These are phyloP conservation scores for Sanghuangporus weigelae DNA, from an alignment of 1,284 basidiomycete genomes.

Conservation along the genomic window DNA sequence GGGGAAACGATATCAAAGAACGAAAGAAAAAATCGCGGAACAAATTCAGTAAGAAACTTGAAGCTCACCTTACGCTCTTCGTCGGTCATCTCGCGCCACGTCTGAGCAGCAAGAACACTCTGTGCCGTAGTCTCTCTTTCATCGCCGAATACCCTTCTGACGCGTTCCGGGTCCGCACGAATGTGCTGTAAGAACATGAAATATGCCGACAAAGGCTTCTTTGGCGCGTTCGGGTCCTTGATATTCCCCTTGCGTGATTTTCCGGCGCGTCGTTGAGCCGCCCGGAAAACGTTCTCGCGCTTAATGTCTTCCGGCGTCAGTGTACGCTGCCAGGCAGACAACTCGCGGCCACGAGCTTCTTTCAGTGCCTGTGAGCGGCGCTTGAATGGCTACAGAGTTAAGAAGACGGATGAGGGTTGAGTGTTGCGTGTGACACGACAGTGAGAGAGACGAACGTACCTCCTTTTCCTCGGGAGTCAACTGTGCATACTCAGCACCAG, in stretches of 20 bases:
- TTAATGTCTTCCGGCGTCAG: constrained; percentile 94
- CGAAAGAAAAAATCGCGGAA: constrained; percentile 15
- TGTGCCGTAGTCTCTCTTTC: constrained; percentile 94
- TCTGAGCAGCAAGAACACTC: constrained; percentile 87
- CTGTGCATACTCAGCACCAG: constrained; percentile 84
- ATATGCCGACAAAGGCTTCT: constrained; percentile 93
- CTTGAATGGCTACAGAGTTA: constrained; percentile 65
- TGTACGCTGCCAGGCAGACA: constrained; percentile 81
- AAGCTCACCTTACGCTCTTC: constrained; percentile 79
- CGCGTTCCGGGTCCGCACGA: constrained; percentile 65
- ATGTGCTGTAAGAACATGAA: constrained; percentile 94
- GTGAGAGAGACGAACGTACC: constrained; percentile 30
- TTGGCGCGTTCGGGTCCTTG: constrained; percentile 95
- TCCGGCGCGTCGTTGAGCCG: constrained; percentile 90
- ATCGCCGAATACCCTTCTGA: constrained; percentile 82
- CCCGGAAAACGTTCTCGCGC: constrained; percentile 86
- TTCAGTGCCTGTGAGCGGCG: constrained; percentile 80
- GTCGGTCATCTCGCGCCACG: constrained; percentile 89
- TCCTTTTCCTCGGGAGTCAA: constrained; percentile 80
- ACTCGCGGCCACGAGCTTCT: constrained; percentile 78
- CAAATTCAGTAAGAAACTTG: constrained; percentile 10
- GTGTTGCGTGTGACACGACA: constrained; percentile 3
- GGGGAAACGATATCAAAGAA: background rate
- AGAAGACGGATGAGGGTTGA: constrained; percentile 9
- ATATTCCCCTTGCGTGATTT: constrained; percentile 92